A percentile compares a stretch with the other conserved stretches of the same genome.
phyloP scores from a whole-genome alignment of 352 stramenopile species.

The Phytophthora pinifolia region DNA sequence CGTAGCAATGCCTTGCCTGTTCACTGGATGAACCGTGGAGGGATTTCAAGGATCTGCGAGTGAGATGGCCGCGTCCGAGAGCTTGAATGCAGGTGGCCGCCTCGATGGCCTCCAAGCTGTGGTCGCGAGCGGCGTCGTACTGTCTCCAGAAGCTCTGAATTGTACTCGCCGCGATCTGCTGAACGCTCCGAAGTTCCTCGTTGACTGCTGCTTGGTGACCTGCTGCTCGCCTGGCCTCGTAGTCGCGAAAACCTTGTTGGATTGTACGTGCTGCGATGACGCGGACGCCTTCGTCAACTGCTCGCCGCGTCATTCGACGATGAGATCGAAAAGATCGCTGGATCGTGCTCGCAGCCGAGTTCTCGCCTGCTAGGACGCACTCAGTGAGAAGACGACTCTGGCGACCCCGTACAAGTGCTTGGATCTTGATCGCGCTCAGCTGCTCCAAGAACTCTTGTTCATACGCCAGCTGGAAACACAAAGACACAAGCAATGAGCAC shows the following conservation, averaged over 20 bases:
- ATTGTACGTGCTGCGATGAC: conserved; percentile 57
- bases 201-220: conserved; percentile 32
- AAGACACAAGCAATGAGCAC: conserved; percentile 6
- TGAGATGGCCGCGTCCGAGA: conserved; percentile 52
- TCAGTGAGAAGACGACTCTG: conserved; percentile 57
- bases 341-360: conserved; percentile 49
- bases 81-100: conserved; percentile 76
- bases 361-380: conserved; percentile 39
- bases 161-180: conserved; percentile 53
- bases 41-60: conserved; percentile 51
- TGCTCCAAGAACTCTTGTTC: conserved; percentile 53
- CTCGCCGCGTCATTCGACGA: not conserved
- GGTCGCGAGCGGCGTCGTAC: conserved; percentile 18
- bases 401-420: conserved; percentile 58
- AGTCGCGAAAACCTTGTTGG: conserved; percentile 43
- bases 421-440: conserved; percentile 56
- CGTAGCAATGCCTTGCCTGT: conserved; percentile 15
- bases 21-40: conserved; percentile 28
- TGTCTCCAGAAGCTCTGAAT: conserved; percentile 56
- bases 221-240: conserved; percentile 17
- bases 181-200: conserved; percentile 42
- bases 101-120: conserved; percentile 40
- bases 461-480: conserved; percentile 28
- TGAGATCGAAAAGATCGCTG: conserved; percentile 46
- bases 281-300: conserved; percentile 32